A percentile compares a stretch with the other conserved stretches of the same genome.
Evolutionary conservation across 306 rosid genomes (phyloP).

Genomic region (Rosa lucieae): DNA sequence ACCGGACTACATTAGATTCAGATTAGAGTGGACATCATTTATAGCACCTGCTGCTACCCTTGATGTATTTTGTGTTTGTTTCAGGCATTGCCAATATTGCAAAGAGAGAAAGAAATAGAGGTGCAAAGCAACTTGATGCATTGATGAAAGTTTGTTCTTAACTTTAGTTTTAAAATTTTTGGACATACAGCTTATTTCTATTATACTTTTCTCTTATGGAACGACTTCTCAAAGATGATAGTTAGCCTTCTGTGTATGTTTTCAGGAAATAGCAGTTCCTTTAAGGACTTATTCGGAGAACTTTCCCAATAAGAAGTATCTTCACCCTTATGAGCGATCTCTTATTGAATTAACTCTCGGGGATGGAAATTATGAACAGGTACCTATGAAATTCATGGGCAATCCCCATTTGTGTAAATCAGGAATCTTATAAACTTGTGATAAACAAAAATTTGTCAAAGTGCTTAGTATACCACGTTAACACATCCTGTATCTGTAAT

Average conservation of each 20-base stretch:
- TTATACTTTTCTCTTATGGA: conserved; percentile 7
- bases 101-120: conserved; percentile 89
- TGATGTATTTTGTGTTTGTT: conserved; percentile 30
- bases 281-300: conserved; percentile 79
- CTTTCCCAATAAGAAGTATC: conserved; percentile 74
- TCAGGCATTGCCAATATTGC: conserved; percentile 83
- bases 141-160: conserved; percentile 86
- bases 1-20: conserved; percentile 7
- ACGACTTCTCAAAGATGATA: conserved; percentile 23
- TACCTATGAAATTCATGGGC: conserved; percentile 19
- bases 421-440: neutral
- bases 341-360: conserved; percentile 94
- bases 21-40: neutral
- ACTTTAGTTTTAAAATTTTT: conserved; percentile 20
- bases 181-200: conserved; percentile 15
- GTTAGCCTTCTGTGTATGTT: conserved; percentile 18
- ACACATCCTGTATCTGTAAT: neutral
- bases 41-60: conserved; percentile 19
- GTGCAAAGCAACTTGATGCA: conserved; percentile 97
- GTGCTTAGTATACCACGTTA: neutral
- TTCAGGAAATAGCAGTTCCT: conserved; percentile 86
- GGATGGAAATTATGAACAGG: conserved; percentile 90
- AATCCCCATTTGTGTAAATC: neutral
- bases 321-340: conserved; percentile 90
- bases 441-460: neutral